A percentile compares a stretch with the other conserved stretches of the same genome.
These are phyloP conservation scores for Cercospora canescens DNA, from an alignment of 2,329 filamentous ascomycete genomes.

Conservation along the genomic window DNA sequence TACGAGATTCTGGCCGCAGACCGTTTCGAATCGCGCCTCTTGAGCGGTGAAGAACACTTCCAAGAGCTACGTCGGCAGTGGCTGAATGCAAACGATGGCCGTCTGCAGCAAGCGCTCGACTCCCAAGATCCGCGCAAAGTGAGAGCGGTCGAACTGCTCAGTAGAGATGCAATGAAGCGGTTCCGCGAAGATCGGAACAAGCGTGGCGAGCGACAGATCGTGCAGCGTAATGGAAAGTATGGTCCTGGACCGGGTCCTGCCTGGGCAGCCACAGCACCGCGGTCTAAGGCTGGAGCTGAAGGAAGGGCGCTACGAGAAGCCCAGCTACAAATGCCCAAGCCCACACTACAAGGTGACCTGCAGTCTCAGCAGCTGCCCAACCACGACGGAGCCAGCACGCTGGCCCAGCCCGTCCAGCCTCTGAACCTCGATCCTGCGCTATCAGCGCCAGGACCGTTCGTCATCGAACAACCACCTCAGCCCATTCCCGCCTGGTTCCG, in stretches of 20 bases:
- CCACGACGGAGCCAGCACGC: constrained; percentile 4
- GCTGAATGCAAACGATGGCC: constrained; percentile 44
- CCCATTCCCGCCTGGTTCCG: constrained; percentile 66
- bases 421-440: constrained; percentile 28
- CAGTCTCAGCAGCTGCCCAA: constrained; percentile 2
- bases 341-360: constrained; percentile 5
- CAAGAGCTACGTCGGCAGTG: constrained; percentile 67
- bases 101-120: constrained; percentile 23
- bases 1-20: constrained; percentile 65
- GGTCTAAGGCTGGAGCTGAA: constrained; percentile 12
- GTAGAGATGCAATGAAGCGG: constrained; percentile 76
- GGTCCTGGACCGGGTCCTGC: constrained; percentile 47
- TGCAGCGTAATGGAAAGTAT: constrained; percentile 29
- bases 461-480: constrained; percentile 32
- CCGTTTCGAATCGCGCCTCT: constrained; percentile 71
- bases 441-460: constrained; percentile 9
- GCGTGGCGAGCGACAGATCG: constrained; percentile 17
- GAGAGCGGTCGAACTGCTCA: constrained; percentile 69
- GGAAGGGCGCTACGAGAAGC: constrained; percentile 13
- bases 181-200: constrained; percentile 66
- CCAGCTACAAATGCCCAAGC: constrained; percentile 8
- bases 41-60: constrained; percentile 72
- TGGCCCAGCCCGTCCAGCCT: constrained; percentile 20
- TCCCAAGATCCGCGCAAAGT: constrained; percentile 48
- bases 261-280: constrained; percentile 21